These are phyloP conservation scores for Penicillium waksmanii DNA, from an alignment of 495 filamentous ascomycete species.

Conservation along the genomic window DNA sequence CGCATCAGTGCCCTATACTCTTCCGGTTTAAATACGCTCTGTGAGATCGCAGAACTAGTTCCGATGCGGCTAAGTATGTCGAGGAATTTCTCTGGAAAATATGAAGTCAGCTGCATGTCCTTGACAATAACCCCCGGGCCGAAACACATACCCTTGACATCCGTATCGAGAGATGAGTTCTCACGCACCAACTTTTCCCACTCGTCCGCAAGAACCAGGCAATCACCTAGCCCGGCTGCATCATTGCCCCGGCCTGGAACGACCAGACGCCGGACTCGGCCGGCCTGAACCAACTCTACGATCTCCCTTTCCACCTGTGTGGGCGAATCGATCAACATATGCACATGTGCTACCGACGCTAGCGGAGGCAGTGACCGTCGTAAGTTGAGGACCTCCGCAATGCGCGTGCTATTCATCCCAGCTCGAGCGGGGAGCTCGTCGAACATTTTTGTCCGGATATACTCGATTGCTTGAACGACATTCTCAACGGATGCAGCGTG, in stretches of 20 bases:
- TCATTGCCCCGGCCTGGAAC: slow-evolving; percentile 67
- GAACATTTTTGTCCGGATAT: slow-evolving; percentile 69
- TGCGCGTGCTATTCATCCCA: slow-evolving; percentile 75
- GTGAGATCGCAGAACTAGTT: slow-evolving; percentile 53
- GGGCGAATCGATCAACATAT: slow-evolving; percentile 65
- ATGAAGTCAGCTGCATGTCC: background rate
- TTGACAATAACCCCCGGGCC: background rate
- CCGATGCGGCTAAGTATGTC: slow-evolving; percentile 58
- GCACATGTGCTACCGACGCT: slow-evolving; percentile 72
- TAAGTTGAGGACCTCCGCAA: slow-evolving; percentile 71
- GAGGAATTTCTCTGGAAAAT: slow-evolving; percentile 54
- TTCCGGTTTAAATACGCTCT: slow-evolving; percentile 48
- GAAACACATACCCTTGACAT: slow-evolving; percentile 48
- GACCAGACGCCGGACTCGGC: slow-evolving; percentile 65
- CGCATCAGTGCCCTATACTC: slow-evolving; percentile 64
- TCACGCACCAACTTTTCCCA: slow-evolving; percentile 60
- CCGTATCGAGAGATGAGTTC: slow-evolving; percentile 45
- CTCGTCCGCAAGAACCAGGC: slow-evolving; percentile 65
- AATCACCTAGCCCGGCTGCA: slow-evolving; percentile 67
- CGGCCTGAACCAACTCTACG: slow-evolving; percentile 60
- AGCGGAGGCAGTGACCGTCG: slow-evolving; percentile 68
- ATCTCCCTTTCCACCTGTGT: slow-evolving; percentile 77
- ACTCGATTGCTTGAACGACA: slow-evolving; percentile 65
- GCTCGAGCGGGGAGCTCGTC: slow-evolving; percentile 64
- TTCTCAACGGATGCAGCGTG: slow-evolving; percentile 59